These are phyloP conservation scores for Cicer judaicum DNA, from an alignment of 306 rosid species.

Conservation along the genomic window DNA sequence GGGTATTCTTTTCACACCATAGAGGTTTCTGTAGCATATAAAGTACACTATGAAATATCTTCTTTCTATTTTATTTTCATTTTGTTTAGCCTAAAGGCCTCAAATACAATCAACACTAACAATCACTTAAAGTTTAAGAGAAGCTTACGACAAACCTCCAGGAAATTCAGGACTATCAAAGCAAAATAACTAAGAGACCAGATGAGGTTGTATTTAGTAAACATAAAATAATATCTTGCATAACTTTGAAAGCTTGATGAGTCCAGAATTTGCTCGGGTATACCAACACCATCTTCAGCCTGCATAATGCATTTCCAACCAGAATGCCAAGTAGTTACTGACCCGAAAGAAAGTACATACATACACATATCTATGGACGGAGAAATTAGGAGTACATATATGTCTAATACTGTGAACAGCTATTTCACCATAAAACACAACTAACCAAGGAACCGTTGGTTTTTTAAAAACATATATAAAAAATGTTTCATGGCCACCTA, in stretches of 20 bases:
- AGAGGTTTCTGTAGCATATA: conserved; percentile 74
- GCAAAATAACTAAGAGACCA: conserved; percentile 83
- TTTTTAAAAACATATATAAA: not conserved
- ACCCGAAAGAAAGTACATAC: conserved; percentile 19
- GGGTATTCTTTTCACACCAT: conserved; percentile 70
- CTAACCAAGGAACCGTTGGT: not conserved
- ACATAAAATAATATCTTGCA: conserved; percentile 72
- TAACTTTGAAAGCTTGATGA: conserved; percentile 70
- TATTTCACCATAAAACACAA: conserved; percentile 21
- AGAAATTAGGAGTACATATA: conserved; percentile 7
- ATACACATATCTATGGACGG: not conserved
- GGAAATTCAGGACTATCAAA: conserved; percentile 74
- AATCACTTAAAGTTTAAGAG: conserved; percentile 6
- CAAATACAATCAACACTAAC: conserved; percentile 14
- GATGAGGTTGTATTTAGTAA: conserved; percentile 50
- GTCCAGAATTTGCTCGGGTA: conserved; percentile 90
- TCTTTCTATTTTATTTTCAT: conserved; percentile 30
- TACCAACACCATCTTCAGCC: conserved; percentile 95
- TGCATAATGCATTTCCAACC: conserved; percentile 56
- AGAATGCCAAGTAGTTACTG: conserved; percentile 40
- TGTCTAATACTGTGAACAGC: conserved; percentile 10
- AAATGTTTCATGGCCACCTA: too few relatives aligned
- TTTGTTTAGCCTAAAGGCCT: conserved; percentile 37
- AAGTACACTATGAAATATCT: conserved; percentile 33
- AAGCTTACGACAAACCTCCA: conserved; percentile 69